phyloP scores from a whole-genome alignment of 2,329 filamentous ascomycete species.

The Cryphonectria radicalis region DNA sequence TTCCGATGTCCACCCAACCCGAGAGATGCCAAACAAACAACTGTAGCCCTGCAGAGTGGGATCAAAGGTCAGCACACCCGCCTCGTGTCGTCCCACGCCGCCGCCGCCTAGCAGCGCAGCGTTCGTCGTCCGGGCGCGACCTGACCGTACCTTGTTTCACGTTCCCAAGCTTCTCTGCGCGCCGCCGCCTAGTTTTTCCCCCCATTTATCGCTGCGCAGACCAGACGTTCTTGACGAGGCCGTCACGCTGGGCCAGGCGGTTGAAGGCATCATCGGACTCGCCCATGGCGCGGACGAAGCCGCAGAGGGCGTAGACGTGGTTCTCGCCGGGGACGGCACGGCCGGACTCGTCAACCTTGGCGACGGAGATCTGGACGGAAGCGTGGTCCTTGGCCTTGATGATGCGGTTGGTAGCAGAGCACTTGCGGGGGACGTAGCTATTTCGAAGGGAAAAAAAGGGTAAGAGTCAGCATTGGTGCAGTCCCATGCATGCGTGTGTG shows the following conservation, averaged over 20 bases:
- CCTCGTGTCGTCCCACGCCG: background rate
- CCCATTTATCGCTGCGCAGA: constrained; percentile 66
- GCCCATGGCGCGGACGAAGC: constrained; percentile 96
- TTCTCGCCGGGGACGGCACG: constrained; percentile 92
- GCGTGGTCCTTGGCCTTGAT: constrained; percentile 99
- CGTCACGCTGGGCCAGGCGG: constrained; percentile 93
- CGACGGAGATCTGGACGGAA: constrained; percentile 94
- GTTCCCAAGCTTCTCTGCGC: constrained; percentile 32
- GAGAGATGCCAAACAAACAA: constrained; percentile 28
- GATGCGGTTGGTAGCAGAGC: constrained; percentile 98
- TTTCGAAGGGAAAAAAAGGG: constrained; percentile 28
- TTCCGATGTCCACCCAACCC: constrained; percentile 30
- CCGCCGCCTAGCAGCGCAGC: background rate
- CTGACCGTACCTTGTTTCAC: constrained; percentile 32
- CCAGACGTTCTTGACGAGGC: constrained; percentile 97
- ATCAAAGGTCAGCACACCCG: constrained; percentile 14
- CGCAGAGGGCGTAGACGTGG: constrained; percentile 95
- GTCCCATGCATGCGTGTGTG: background rate
- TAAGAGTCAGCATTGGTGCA: constrained; percentile 35
- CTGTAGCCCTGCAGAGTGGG: constrained; percentile 22
- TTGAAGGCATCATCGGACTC: constrained; percentile 98
- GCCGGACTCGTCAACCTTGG: constrained; percentile 99
- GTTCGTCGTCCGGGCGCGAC: background rate
- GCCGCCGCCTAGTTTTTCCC: constrained; percentile 25
- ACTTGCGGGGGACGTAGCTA: constrained; percentile 98